phyloP scores from a whole-genome alignment of 345 rosid species.

The Fremontodendron californicum region DNA sequence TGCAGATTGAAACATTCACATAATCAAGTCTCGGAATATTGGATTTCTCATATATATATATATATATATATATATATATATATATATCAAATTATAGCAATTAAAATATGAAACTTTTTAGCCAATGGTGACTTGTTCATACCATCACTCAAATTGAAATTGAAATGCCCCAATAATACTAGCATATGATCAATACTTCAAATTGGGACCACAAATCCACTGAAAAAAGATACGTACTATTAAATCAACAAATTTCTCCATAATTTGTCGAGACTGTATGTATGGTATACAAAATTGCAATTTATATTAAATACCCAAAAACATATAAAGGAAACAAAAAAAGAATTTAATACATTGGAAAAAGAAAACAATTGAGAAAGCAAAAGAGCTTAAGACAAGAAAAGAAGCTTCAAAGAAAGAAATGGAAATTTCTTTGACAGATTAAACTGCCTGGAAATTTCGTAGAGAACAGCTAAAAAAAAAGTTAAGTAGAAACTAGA shows the following conservation, averaged over 20 bases:
- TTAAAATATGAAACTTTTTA: too few species aligned
- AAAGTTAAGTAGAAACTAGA: background rate
- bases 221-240: background rate
- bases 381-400: background rate
- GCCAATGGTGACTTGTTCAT: background rate
- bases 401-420: constrained; percentile 9
- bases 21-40: background rate
- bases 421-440: constrained; percentile 7
- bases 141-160: background rate
- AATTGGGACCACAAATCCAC: too few species aligned
- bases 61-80: too few species aligned
- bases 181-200: too few species aligned
- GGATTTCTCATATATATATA: background rate
- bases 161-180: background rate
- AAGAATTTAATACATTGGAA: background rate
- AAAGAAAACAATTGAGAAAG: background rate
- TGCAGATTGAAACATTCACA: background rate
- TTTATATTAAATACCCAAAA: background rate
- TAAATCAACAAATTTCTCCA: background rate
- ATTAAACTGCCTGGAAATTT: constrained; percentile 7
- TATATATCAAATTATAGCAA: background rate
- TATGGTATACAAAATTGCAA: background rate
- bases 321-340: background rate
- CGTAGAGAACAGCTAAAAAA: background rate
- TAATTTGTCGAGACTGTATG: background rate